phyloP scores from a whole-genome alignment of 805 yeast species.

The Metahyphopichia silvanorum region DNA sequence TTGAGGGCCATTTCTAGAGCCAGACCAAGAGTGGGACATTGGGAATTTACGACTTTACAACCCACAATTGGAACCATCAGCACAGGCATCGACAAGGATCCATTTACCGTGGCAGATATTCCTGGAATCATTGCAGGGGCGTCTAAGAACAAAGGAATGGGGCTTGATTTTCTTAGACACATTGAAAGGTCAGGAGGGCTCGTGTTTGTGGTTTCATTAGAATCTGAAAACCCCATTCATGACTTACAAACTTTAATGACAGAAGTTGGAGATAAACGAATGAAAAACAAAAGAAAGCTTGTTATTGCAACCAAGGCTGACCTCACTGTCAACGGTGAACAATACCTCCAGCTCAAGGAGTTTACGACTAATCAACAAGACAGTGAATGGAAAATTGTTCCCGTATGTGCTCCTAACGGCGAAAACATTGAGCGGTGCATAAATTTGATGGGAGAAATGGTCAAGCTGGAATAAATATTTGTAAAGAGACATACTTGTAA shows the following conservation, averaged over 20 bases:
- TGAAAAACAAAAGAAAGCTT: slow-evolving; percentile 59
- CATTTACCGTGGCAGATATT: slow-evolving; percentile 94
- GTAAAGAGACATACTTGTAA: too few species aligned
- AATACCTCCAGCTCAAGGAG: slow-evolving; percentile 42
- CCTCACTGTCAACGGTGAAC: slow-evolving; percentile 49
- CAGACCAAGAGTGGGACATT: slow-evolving; percentile 87
- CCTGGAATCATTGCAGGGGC: slow-evolving; percentile 96
- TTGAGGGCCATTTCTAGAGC: slow-evolving; percentile 86
- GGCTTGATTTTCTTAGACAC: slow-evolving; percentile 87
- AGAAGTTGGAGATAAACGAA: slow-evolving; percentile 69
- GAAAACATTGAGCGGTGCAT: slow-evolving; percentile 74
- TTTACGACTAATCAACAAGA: slow-evolving; percentile 33
- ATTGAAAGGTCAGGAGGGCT: slow-evolving; percentile 88
- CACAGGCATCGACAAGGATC: slow-evolving; percentile 56
- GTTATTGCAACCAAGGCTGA: slow-evolving; percentile 97
- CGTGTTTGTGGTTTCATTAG: slow-evolving; percentile 82
- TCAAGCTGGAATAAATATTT: too few species aligned
- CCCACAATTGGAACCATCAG: slow-evolving; percentile 90
- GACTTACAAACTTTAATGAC: slow-evolving; percentile 61
- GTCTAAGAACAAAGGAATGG: slow-evolving; percentile 82
- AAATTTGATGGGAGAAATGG: slow-evolving; percentile 64
- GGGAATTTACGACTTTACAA: slow-evolving; percentile 93
- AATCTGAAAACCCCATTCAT: slow-evolving; percentile 57
- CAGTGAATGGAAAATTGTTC: slow-evolving; percentile 64
- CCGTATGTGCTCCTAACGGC: slow-evolving; percentile 75